A percentile compares a stretch with the other conserved stretches of the same genome.
Conservation (phyloP, 768 basidiomycete genomes). For the Lactifluus hygrophoroides region DNA sequence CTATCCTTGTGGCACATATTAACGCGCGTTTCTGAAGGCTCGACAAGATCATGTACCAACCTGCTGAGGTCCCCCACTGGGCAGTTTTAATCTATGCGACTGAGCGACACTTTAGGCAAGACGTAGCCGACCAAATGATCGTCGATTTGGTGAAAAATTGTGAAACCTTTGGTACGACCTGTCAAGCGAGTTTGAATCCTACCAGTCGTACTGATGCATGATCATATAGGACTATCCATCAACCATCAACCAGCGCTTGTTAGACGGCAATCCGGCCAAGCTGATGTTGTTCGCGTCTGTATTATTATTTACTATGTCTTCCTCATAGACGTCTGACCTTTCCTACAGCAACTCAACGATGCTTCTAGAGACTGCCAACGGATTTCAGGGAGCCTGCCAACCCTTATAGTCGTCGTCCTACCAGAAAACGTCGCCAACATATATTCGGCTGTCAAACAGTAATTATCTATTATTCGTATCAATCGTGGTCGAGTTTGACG, state of each 20-base stretch:
- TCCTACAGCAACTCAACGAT: constrained; percentile 36
- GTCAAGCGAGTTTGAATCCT: not conserved
- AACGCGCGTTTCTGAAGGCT: constrained; percentile 36
- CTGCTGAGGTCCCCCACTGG: constrained; percentile 48
- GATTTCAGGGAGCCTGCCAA: constrained; percentile 28
- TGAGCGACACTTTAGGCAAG: constrained; percentile 41
- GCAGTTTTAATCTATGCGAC: constrained; percentile 59
- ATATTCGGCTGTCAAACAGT: constrained; percentile 75
- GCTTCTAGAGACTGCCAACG: constrained; percentile 40
- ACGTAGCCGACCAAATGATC: constrained; percentile 44
- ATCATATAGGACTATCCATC: constrained; percentile 56
- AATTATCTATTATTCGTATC: constrained; percentile 24
- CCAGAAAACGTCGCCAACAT: constrained; percentile 51
- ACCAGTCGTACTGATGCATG: not conserved
- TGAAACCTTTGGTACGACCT: constrained; percentile 46
- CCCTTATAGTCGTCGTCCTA: constrained; percentile 8
- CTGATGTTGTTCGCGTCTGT: constrained; percentile 30
- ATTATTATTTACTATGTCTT: not conserved
- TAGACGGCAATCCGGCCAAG: constrained; percentile 50
- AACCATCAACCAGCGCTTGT: constrained; percentile 36
- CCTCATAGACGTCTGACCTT: not conserved
- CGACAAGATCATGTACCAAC: constrained; percentile 58
- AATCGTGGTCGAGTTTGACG: not conserved
- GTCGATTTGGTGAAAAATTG: constrained; percentile 41
- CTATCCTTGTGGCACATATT: not conserved